These are phyloP conservation scores for Thermothelomyces thermophilus DNA, from an alignment of 2,329 filamentous ascomycete genomes.

Conservation along the genomic window DNA sequence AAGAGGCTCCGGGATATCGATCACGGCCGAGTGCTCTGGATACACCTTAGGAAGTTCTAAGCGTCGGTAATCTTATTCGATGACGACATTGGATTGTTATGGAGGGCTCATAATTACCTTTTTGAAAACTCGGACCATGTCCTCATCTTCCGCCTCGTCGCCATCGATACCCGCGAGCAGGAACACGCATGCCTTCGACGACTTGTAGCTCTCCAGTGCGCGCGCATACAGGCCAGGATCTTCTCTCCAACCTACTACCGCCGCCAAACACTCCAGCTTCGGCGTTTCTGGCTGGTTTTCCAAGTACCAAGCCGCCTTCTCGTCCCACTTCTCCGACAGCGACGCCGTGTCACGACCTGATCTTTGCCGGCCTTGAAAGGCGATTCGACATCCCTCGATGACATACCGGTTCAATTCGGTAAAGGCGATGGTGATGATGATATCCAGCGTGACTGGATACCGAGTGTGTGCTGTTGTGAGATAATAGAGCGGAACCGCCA, in stretches of 20 bases:
- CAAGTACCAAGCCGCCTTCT: neutral
- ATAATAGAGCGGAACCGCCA: slow-evolving; percentile 9
- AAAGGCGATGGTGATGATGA: slow-evolving; percentile 15
- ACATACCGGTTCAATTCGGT: slow-evolving; percentile 16
- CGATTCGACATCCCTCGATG: slow-evolving; percentile 8
- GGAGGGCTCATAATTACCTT: neutral
- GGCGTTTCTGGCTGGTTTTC: slow-evolving; percentile 1
- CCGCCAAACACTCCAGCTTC: slow-evolving; percentile 11
- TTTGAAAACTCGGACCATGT: slow-evolving; percentile 14
- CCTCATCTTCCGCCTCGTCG: slow-evolving; percentile 13
- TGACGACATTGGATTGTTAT: too few relatives aligned
- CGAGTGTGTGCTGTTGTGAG: slow-evolving; percentile 10
- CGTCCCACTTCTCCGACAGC: neutral
- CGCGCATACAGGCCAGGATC: slow-evolving; percentile 10
- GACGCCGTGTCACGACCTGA: neutral
- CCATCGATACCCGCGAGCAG: slow-evolving; percentile 15
- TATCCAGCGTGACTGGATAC: slow-evolving; percentile 12
- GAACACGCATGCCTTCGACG: slow-evolving; percentile 9
- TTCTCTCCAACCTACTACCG: slow-evolving; percentile 16
- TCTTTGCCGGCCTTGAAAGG: neutral
- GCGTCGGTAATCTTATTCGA: too few relatives aligned
- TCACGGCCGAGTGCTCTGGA: slow-evolving; percentile 11
- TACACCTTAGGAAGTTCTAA: neutral
- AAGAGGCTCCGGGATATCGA: slow-evolving; percentile 13
- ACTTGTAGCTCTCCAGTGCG: slow-evolving; percentile 16